These are phyloP conservation scores for Pestalotiopsis sp. DNA, from an alignment of 2,329 filamentous ascomycete species.

Conservation along the genomic window DNA sequence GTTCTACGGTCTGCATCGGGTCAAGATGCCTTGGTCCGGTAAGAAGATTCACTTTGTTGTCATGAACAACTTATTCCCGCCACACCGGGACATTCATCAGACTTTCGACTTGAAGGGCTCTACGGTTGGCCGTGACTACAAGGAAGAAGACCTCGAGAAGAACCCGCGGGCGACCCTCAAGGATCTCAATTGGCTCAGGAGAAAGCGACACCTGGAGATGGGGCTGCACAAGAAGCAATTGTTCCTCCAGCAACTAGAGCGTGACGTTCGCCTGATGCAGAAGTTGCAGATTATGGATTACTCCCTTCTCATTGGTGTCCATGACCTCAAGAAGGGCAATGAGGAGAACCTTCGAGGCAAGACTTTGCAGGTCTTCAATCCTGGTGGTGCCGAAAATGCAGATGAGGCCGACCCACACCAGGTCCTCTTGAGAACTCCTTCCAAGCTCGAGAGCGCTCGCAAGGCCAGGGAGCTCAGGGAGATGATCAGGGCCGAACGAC, in stretches of 20 bases:
- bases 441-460: conserved; percentile 86
- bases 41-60: conserved; percentile 99
- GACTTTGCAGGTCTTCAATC: conserved; percentile 92
- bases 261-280: conserved; percentile 85
- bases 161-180: conserved; percentile 95
- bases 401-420: conserved; percentile 64
- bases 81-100: conserved; percentile 94
- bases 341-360: conserved; percentile 91
- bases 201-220: conserved; percentile 83
- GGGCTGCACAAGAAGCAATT: conserved; percentile 85
- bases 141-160: conserved; percentile 81
- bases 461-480: conserved; percentile 90
- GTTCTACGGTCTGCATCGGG: conserved; percentile 94
- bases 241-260: conserved; percentile 87
- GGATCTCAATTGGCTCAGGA: conserved; percentile 92
- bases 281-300: conserved; percentile 98
- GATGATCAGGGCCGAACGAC: conserved; percentile 90
- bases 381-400: conserved; percentile 69
- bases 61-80: conserved; percentile 99
- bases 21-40: conserved; percentile 91
- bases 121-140: conserved; percentile 89
- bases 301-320: conserved; percentile 90
- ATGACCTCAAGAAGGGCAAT: conserved; percentile 88
- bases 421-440: conserved; percentile 84
- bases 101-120: conserved; percentile 98